Evolutionary conservation across 371 early-diverging fungal species (phyloP).

Genomic region (Mortierella sp.): DNA sequence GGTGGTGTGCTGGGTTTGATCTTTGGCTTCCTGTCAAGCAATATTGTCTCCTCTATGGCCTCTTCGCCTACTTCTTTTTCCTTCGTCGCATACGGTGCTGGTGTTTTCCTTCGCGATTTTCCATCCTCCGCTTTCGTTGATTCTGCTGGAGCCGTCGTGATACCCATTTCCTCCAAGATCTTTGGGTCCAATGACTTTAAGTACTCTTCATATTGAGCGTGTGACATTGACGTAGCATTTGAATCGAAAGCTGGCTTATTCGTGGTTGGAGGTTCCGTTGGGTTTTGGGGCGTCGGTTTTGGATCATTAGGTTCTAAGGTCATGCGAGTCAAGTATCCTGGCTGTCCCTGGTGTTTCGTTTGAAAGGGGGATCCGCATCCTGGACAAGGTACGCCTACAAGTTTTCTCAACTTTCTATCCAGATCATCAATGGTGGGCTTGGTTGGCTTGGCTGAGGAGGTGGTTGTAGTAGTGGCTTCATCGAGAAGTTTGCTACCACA

Average conservation of each 20-base stretch:
- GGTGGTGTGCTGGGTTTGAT: background rate
- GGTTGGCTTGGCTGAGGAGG: background rate
- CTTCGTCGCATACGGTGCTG: background rate
- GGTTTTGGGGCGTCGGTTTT: background rate
- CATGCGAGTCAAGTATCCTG: slow-evolving; percentile 37
- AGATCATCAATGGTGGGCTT: background rate
- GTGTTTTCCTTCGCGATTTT: background rate
- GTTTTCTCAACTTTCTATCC: background rate
- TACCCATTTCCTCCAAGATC: slow-evolving; percentile 36
- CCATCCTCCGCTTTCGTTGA: background rate
- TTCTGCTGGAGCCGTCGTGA: background rate
- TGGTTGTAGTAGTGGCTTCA: background rate
- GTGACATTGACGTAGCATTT: slow-evolving; percentile 25
- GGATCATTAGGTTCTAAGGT: background rate
- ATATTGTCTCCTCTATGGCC: background rate
- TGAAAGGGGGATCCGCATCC: slow-evolving; percentile 52
- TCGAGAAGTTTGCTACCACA: slow-evolving; percentile 1
- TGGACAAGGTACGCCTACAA: slow-evolving; percentile 45
- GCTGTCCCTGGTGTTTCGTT: slow-evolving; percentile 14
- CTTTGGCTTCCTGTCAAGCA: slow-evolving; percentile 21
- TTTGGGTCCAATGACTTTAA: slow-evolving; percentile 35
- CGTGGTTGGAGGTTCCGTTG: background rate
- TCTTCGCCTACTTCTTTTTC: background rate
- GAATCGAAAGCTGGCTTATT: slow-evolving; percentile 10
- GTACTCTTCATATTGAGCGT: slow-evolving; percentile 28